Base-by-base conservation (phyloP, 441 rosid genomes). In the Pelargonium australe region DNA sequence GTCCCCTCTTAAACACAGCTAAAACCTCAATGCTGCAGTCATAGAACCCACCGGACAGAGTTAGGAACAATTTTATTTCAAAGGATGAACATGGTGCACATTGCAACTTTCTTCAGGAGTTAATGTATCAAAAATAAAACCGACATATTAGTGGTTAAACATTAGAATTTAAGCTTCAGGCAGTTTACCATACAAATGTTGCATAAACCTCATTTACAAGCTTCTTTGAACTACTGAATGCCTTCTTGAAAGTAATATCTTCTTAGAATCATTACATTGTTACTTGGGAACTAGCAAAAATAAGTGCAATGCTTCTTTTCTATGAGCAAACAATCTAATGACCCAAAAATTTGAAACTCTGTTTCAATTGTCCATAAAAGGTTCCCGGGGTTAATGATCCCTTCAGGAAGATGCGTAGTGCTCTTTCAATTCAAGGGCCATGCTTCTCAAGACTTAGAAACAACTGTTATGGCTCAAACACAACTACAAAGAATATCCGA, bases 1-100 rank as follows among this genome's bases (percentile, higher is more conserved):
- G n/a, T 1, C 82, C 79, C 76, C 95, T 90, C 80, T 80, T 83
- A 87, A 93, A 90, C 55, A 91, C 76, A 28, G 95, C 95, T 79
- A 91, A 77, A 74, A 94, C 85, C 82, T 94, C 98, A 69, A 89
- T 87, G 82, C 97, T 91, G 88, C 78, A 80, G 80, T n/a, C 76
- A 73, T 62, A 70, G 16, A 44, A 68, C 72, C 73, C 28, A 43
- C 65, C 43, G 51, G 61, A 67, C 2, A 2, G 31, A 25, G 31
- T 53, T 5, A 20, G 34, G 40, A 44, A 4, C 10, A 25, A 70
- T 16, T 2, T 44, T 12, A 25, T 25, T 25, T 25, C 31, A 25
- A 25, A 1, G 31, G 31, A 25, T 25, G 31, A 25, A 25, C 31
- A 25, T 25, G 31, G 31, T 25, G 31, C 31, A 10, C 55, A 49